A percentile compares a stretch with the other conserved stretches of the same genome.
phyloP scores from a whole-genome alignment of 1,284 basidiomycete genomes.

The Puccinia hordei region DNA sequence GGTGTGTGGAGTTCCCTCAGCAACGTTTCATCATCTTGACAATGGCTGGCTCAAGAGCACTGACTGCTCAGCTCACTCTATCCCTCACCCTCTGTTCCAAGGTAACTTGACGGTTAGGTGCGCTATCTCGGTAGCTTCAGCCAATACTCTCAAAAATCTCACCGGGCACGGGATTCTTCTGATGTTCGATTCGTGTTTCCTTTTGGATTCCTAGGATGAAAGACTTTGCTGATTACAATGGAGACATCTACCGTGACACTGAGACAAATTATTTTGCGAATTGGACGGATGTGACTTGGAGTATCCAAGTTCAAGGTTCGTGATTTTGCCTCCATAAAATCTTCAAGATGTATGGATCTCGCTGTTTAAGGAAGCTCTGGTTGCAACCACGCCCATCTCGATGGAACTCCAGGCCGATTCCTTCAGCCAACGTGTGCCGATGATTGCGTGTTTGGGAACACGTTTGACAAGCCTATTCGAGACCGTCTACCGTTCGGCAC shows the following conservation, averaged over 20 bases:
- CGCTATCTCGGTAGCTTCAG: not conserved
- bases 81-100: not conserved
- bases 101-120: conserved; percentile 23
- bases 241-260: conserved; percentile 25
- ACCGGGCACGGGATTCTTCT: not conserved
- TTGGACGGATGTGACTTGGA: conserved; percentile 37
- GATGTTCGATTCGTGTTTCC: not conserved
- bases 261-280: conserved; percentile 37
- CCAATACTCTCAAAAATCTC: not conserved
- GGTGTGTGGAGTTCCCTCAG: conserved; percentile 15
- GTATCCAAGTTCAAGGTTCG: conserved; percentile 44
- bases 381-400: not conserved
- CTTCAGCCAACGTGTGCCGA: conserved; percentile 30
- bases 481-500: conserved; percentile 35
- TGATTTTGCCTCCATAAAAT: not conserved
- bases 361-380: not conserved
- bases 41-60: not conserved
- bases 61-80: not conserved
- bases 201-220: conserved; percentile 25
- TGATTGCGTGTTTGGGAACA: conserved; percentile 47
- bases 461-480: conserved; percentile 38
- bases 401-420: conserved; percentile 26
- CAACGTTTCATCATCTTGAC: not conserved
- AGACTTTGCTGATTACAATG: conserved; percentile 39
- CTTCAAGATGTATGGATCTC: not conserved